phyloP scores from a whole-genome alignment of 805 yeast genomes.

The Saccharomycopsis schoenii region DNA sequence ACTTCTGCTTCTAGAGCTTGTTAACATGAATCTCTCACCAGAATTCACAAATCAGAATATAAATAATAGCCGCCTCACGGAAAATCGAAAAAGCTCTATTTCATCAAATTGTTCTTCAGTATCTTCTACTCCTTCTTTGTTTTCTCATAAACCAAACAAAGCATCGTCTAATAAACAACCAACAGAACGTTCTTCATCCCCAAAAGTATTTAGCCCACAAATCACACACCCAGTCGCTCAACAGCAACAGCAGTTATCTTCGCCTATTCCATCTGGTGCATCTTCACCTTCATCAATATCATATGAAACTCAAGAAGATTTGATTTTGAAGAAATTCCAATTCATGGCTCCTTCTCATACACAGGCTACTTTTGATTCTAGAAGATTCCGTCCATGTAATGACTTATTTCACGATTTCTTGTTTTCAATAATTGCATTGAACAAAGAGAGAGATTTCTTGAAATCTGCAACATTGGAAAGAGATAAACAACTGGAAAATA shows the following conservation, averaged over 20 bases:
- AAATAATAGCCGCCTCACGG: background rate
- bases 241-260: background rate
- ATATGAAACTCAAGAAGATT: constrained; percentile 4
- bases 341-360: constrained; percentile 9
- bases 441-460: background rate
- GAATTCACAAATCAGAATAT: background rate
- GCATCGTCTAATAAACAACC: background rate
- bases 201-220: background rate
- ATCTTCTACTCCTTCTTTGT: constrained; percentile 4
- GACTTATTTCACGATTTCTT: constrained; percentile 7
- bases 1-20: background rate
- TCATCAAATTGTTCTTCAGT: constrained; percentile 1
- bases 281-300: background rate
- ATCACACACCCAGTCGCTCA: background rate
- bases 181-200: background rate
- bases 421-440: background rate
- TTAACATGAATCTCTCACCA: background rate
- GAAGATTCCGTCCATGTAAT: constrained; percentile 6
- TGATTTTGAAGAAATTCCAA: constrained; percentile 11
- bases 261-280: background rate
- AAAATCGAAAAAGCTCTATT: background rate
- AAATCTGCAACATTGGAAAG: background rate
- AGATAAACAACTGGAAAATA: background rate
- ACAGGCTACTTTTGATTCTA: constrained; percentile 4
- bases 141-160: background rate